These are phyloP conservation scores for Xylariaceae sp. DNA, from an alignment of 2,329 filamentous ascomycete genomes.

Conservation along the genomic window DNA sequence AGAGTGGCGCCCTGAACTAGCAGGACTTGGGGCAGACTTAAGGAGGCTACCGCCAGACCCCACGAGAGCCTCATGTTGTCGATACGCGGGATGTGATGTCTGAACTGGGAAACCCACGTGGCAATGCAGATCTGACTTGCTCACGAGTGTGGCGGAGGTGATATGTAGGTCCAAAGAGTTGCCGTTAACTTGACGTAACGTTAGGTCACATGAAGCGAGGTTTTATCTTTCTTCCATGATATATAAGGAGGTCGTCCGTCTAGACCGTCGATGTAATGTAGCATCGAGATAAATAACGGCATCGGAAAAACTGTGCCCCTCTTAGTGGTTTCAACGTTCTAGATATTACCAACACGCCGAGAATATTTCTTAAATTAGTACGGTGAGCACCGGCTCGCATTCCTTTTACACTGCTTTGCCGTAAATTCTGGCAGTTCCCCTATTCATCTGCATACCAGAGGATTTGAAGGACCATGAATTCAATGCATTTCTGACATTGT, in stretches of 20 bases:
- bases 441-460: neutral
- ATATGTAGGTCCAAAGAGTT: neutral
- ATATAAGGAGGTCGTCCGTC: neutral
- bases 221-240: neutral
- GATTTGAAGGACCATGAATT: neutral
- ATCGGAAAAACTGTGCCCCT: too few relatives aligned
- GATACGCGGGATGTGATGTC: neutral
- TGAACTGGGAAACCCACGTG: neutral
- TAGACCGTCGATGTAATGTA: neutral
- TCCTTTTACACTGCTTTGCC: neutral
- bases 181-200: neutral
- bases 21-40: neutral
- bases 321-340: too few relatives aligned
- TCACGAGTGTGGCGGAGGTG: neutral
- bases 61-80: neutral
- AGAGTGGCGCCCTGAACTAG: neutral
- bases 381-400: neutral
- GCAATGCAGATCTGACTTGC: neutral
- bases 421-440: neutral
- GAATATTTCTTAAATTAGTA: neutral
- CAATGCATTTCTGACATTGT: too few relatives aligned
- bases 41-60: neutral
- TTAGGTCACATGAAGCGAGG: neutral
- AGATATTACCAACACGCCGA: neutral
- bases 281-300: neutral